Conservation (phyloP, 371 early-diverging fungal species). For the Apophysomyces ossiformis region DNA sequence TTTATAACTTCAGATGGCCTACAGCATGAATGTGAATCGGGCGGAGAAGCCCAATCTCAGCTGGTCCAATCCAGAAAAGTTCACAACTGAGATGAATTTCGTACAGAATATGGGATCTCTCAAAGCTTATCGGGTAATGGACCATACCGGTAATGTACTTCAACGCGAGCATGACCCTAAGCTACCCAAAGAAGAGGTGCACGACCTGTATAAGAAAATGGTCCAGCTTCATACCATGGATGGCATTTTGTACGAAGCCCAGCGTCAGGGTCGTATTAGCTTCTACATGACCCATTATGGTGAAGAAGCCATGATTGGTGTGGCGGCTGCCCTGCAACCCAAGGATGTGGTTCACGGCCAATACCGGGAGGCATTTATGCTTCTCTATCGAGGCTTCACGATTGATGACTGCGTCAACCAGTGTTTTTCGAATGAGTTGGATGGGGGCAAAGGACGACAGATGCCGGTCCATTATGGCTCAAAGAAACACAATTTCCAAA, state of each 20-base stretch:
- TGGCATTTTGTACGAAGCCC: slow-evolving; percentile 95
- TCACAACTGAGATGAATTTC: slow-evolving; percentile 42
- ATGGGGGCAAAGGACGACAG: slow-evolving; percentile 95
- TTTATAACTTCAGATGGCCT: not conserved
- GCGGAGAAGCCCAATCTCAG: slow-evolving; percentile 12
- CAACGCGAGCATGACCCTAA: slow-evolving; percentile 78
- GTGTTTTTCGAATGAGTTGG: slow-evolving; percentile 89
- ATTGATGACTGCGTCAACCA: slow-evolving; percentile 95
- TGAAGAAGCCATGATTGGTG: slow-evolving; percentile 95
- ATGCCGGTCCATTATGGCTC: slow-evolving; percentile 99
- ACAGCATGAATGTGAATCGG: slow-evolving; percentile 4
- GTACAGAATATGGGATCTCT: slow-evolving; percentile 67
- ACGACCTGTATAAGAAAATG: slow-evolving; percentile 91
- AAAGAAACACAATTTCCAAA: slow-evolving; percentile 86
- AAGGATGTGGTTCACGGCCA: slow-evolving; percentile 93
- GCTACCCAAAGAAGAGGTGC: slow-evolving; percentile 73
- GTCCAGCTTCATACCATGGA: slow-evolving; percentile 90
- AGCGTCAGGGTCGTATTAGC: slow-evolving; percentile 96
- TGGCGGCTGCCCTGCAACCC: slow-evolving; percentile 84
- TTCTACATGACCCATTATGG: slow-evolving; percentile 99
- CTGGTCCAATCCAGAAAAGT: slow-evolving; percentile 30
- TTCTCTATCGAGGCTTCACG: slow-evolving; percentile 93
- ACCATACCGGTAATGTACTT: slow-evolving; percentile 81
- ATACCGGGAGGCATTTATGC: slow-evolving; percentile 95
- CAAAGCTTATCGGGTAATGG: slow-evolving; percentile 94